Evolutionary conservation across 768 basidiomycete species (phyloP).

Genomic region (Lactifluus volemus): DNA sequence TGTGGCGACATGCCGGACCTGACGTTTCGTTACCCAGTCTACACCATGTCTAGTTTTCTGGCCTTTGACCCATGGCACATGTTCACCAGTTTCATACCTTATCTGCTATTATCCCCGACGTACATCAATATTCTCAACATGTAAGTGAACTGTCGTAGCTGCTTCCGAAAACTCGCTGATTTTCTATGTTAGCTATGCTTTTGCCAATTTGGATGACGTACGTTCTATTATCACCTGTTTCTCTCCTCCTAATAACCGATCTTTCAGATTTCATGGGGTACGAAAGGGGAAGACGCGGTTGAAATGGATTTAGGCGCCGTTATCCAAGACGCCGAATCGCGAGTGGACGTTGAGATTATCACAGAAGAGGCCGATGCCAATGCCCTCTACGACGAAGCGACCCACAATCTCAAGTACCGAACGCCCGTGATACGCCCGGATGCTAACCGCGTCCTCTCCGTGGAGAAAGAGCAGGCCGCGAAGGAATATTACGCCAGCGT

Average conservation of each 20-base stretch:
- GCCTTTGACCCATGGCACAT: conserved; percentile 97
- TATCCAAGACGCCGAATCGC: conserved; percentile 66
- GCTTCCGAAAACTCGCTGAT: not conserved
- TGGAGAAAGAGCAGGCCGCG: conserved; percentile 64
- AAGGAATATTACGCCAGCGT: conserved; percentile 87
- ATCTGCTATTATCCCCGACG: conserved; percentile 76
- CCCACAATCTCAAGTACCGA: conserved; percentile 58
- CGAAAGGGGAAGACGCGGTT: conserved; percentile 75
- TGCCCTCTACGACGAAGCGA: conserved; percentile 74
- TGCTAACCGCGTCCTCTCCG: conserved; percentile 29
- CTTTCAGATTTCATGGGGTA: conserved; percentile 82
- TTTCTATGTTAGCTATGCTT: conserved; percentile 55
- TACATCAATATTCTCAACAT: conserved; percentile 73
- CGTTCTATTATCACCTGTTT: conserved; percentile 21
- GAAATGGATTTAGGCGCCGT: conserved; percentile 80
- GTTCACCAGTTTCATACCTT: conserved; percentile 83
- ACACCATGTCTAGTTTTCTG: conserved; percentile 65
- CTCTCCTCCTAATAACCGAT: not conserved
- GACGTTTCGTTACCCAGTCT: conserved; percentile 37
- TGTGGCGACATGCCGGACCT: not conserved
- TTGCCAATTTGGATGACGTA: conserved; percentile 80
- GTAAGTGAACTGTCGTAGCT: conserved; percentile 32
- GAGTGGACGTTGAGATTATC: conserved; percentile 83
- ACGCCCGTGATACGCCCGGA: conserved; percentile 31
- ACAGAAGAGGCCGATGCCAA: conserved; percentile 77